Base-by-base conservation (phyloP, 2,329 filamentous ascomycete species). In the Cryphonectria naterciae region DNA sequence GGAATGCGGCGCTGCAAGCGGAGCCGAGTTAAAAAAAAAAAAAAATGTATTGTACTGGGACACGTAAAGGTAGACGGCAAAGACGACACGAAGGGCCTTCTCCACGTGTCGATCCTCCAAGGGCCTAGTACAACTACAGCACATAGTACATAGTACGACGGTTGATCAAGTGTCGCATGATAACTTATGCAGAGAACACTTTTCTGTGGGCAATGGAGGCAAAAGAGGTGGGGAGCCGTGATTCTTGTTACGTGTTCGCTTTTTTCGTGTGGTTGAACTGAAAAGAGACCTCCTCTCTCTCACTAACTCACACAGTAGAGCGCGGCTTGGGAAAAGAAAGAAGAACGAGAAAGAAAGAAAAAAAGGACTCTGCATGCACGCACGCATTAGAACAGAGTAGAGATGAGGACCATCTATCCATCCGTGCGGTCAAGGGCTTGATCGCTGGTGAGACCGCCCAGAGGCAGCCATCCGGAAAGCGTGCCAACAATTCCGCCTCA, bases 401-500 rank as follows among this genome's bases (percentile, higher is more conserved):
- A n/a, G 46, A 28, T 35, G 54, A 58, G 54, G 54, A 43, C 52
- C 25, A 56, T 28, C 54, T 4, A 15, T 17, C 4, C 49, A n/a
- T 54, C 52, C 52, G 52, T 15, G 52, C 52, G 52, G 52, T 28
- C n/a, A 56, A 56, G 10, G 19, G 52, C 28, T 17, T 32, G n/a
- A 17, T 56, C 52, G 54, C 54, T 58, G 25, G 6, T 32, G 28
- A 32, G 54, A 28, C 54, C 25, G n/a, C 54, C 25, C 32, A 61
- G 32, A 22, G 28, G 58, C 58, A 61, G 8, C 58, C 35, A n/a
- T 61, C 58, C 58, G 5, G 32, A n/a, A 61, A 8, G 22, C 58
- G 11, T 61, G 58, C 58, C 32, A 61, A 61, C n/a, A 39, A n/a
- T 61, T n/a, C 58, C 58, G 32, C 58, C 58, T 61, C 58, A 61